These are phyloP conservation scores for Termitomyces sp. DNA, from an alignment of 1,284 basidiomycete genomes.

Conservation along the genomic window DNA sequence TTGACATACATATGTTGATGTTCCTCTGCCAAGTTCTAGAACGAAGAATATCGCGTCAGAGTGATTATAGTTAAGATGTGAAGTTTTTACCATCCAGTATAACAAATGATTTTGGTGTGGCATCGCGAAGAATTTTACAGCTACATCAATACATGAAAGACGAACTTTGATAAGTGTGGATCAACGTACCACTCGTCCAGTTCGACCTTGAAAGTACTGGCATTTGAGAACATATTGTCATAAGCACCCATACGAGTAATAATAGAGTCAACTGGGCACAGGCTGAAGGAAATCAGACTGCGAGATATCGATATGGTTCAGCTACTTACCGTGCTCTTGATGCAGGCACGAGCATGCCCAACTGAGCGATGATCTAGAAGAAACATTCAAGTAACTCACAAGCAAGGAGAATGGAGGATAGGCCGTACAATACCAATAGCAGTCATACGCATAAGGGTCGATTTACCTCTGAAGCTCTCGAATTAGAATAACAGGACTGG, in stretches of 20 bases:
- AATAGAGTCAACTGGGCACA: slow-evolving; percentile 91
- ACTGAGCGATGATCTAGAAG: slow-evolving; percentile 85
- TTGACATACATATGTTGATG: slow-evolving; percentile 70
- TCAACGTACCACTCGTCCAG: slow-evolving; percentile 80
- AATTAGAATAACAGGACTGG: slow-evolving; percentile 10
- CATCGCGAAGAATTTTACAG: slow-evolving; percentile 87
- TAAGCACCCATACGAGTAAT: slow-evolving; percentile 98
- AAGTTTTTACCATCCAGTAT: slow-evolving; percentile 78
- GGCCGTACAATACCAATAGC: slow-evolving; percentile 74
- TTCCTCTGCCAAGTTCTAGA: slow-evolving; percentile 84
- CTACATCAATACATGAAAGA: slow-evolving; percentile 31
- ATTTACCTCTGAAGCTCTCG: slow-evolving; percentile 58
- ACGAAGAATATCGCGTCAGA: slow-evolving; percentile 4
- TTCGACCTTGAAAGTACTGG: slow-evolving; percentile 96
- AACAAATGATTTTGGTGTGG: slow-evolving; percentile 87
- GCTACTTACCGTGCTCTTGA: slow-evolving; percentile 61
- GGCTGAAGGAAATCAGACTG: slow-evolving; percentile 31
- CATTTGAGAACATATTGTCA: slow-evolving; percentile 94
- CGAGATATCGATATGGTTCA: not conserved
- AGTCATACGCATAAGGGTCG: slow-evolving; percentile 94
- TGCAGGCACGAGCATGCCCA: slow-evolving; percentile 98
- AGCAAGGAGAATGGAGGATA: not conserved
- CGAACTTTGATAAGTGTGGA: slow-evolving; percentile 4
- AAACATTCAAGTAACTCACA: slow-evolving; percentile 7
- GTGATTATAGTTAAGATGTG: not conserved